Conservation (phyloP, 2,329 filamentous ascomycete genomes). For the Beauveria rudraprayagi region DNA sequence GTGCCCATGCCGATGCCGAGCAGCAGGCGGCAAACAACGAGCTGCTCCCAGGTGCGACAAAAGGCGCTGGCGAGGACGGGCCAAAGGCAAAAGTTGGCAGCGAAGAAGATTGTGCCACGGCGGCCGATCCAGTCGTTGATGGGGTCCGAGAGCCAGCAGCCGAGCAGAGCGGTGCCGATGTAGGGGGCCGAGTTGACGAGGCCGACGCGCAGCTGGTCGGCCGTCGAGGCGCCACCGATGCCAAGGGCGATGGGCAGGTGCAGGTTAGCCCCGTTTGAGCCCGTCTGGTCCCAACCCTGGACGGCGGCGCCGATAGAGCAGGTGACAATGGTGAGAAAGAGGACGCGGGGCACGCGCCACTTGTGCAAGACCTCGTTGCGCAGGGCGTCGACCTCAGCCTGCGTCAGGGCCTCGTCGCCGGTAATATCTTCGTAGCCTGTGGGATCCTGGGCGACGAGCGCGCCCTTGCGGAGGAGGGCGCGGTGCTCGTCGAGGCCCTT, state of each 20-base stretch:
- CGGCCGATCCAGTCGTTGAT: conserved; percentile 40
- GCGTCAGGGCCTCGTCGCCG: conserved; percentile 48
- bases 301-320: conserved; percentile 66
- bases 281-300: conserved; percentile 62
- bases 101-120: conserved; percentile 57
- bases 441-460: conserved; percentile 66
- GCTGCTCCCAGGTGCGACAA: conserved; percentile 62
- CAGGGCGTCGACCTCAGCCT: conserved; percentile 52
- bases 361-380: conserved; percentile 57
- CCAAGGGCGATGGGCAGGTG: conserved; percentile 49
- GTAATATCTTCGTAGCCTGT: conserved; percentile 50
- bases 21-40: conserved; percentile 62
- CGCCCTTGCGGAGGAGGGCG: conserved; percentile 56
- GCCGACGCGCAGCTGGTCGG: conserved; percentile 48
- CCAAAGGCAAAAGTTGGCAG: conserved; percentile 64
- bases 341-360: conserved; percentile 53
- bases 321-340: conserved; percentile 59
- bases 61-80: conserved; percentile 65
- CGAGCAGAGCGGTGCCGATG: conserved; percentile 40
- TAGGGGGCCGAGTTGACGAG: conserved; percentile 55
- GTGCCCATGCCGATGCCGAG: conserved; percentile 72
- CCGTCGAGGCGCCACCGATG: conserved; percentile 26
- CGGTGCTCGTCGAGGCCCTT: conserved; percentile 52
- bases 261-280: conserved; percentile 55
- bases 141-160: conserved; percentile 61